Evolutionary conservation across 768 basidiomycete species (phyloP).

Genomic region (Rhodotorula babjevae): DNA sequence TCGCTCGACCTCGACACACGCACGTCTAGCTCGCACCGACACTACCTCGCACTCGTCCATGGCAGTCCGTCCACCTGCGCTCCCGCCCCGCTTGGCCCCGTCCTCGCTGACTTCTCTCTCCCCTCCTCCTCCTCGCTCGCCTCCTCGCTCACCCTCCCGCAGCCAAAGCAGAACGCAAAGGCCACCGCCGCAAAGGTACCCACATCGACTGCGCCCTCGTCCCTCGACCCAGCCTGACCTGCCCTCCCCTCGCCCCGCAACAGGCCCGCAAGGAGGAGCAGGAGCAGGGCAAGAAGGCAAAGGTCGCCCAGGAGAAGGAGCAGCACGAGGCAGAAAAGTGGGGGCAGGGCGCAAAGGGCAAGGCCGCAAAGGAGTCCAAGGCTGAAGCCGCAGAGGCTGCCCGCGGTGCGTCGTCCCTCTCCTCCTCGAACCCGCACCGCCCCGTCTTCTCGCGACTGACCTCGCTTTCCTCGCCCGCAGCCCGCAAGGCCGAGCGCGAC

Average conservation of each 20-base stretch:
- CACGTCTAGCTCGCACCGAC: not conserved
- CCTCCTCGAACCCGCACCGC: not conserved
- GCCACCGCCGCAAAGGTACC: not conserved
- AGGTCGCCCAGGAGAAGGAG: conserved; percentile 4
- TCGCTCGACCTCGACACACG: not conserved
- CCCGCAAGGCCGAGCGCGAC: conserved; percentile 38
- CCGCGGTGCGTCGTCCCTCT: not conserved
- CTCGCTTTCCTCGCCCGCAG: not conserved
- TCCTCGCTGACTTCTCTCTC: not conserved
- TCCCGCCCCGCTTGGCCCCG: too few relatives aligned
- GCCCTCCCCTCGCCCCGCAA: not conserved
- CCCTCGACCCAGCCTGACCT: not conserved
- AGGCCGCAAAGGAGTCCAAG: conserved; percentile 35
- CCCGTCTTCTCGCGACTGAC: too few relatives aligned
- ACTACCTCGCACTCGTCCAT: too few relatives aligned
- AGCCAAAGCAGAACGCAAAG: conserved; percentile 24
- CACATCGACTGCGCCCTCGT: not conserved
- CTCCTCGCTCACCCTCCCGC: too few relatives aligned
- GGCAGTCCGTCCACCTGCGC: too few relatives aligned
- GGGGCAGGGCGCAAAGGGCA: conserved; percentile 38
- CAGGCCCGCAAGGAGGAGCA: conserved; percentile 23
- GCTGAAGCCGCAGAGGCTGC: conserved; percentile 16
- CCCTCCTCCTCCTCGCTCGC: not conserved
- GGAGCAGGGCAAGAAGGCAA: conserved; percentile 17
- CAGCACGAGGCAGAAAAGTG: conserved; percentile 40